Evolutionary conservation across 192 early-diverging fungal genomes (phyloP), one percentile per base, ranked within the genome.

Genomic region (Mortierella alpina): DNA sequence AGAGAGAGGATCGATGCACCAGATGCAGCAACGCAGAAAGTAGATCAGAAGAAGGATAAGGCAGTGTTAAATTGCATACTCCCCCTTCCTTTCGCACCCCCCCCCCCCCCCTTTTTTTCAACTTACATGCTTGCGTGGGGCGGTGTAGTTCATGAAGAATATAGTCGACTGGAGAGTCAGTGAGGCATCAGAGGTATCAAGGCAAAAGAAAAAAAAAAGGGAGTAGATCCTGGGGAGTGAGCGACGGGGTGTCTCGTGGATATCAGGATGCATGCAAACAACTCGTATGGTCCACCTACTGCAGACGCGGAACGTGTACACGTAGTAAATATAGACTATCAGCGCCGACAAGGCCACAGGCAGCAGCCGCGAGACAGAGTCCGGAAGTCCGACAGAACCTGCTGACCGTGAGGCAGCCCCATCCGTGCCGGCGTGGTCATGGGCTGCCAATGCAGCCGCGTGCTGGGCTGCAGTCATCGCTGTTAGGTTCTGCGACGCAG

Each of bases 291-390:
- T 41, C 12, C 5, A 72, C 77, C 9, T 68, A 80, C 77, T 39
- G 55, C 77, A 80, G 17, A 80, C 70, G 44, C 64, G 69, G 31
- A 80, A 61, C 0, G 59, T 72, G 66, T 72, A 80, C 18, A 72
- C 54, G 45, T 80, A 80, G n/a, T 52, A 68, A n/a, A 80, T 72
- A 23, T 80, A 80, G 41, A 45, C 70, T 9, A 80, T 72, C 11
- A 62, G 20, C 10, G 60, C n/a, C 18, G 57, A 64, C 41, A 80
- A 57, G 9, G 53, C 50, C 47, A 72, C 20, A 17, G 77, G 77
- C 47, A 80, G 61, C 17, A 60, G 22, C 20, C 56, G 64, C 12
- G 66, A 50, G 13, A 68, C 50, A 14, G 68, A 39, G 12, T 63
- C 54, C 9, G 57, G 61, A 7, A 68, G 23, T 8, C 41, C 17